Conservation (phyloP, 352 stramenopile genomes). For the Globisporangium cystogenes region DNA sequence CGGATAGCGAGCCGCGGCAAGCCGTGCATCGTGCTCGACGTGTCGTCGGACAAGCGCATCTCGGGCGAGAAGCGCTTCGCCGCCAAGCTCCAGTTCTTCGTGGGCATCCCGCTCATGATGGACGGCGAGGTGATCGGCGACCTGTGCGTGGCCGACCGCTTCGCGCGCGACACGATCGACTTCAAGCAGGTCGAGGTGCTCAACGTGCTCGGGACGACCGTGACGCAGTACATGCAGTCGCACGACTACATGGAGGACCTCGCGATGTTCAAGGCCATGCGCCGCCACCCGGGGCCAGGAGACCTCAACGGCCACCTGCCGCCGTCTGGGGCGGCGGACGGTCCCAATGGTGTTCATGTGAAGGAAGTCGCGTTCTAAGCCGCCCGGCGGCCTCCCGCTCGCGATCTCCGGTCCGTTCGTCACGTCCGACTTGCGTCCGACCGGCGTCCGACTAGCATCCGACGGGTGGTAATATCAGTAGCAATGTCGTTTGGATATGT, state of each 20-base stretch:
- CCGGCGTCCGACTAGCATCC: too few relatives aligned
- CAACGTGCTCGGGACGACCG: constrained; percentile 82
- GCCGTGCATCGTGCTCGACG: constrained; percentile 84
- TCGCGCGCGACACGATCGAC: constrained; percentile 75
- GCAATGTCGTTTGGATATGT: constrained; percentile 6
- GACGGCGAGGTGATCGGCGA: constrained; percentile 84
- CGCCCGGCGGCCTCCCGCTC: background rate
- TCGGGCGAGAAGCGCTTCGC: constrained; percentile 79
- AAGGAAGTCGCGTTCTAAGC: constrained; percentile 84
- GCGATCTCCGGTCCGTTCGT: background rate
- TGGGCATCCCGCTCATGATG: constrained; percentile 80
- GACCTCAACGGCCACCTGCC: background rate
- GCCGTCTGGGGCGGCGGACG: background rate
- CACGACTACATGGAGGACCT: constrained; percentile 76
- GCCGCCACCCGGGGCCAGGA: constrained; percentile 11
- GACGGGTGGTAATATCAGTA: constrained; percentile 8
- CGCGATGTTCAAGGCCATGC: constrained; percentile 52
- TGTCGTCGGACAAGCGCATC: constrained; percentile 85
- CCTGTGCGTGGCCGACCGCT: constrained; percentile 77
- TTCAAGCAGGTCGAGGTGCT: constrained; percentile 83
- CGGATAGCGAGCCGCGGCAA: constrained; percentile 82
- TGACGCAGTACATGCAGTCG: constrained; percentile 87
- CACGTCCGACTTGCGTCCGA: background rate
- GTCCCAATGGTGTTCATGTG: constrained; percentile 17
- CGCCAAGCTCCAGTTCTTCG: constrained; percentile 86